phyloP scores from a whole-genome alignment of 2,329 filamentous ascomycete species.

The Lasiodiplodia hormozganensis region DNA sequence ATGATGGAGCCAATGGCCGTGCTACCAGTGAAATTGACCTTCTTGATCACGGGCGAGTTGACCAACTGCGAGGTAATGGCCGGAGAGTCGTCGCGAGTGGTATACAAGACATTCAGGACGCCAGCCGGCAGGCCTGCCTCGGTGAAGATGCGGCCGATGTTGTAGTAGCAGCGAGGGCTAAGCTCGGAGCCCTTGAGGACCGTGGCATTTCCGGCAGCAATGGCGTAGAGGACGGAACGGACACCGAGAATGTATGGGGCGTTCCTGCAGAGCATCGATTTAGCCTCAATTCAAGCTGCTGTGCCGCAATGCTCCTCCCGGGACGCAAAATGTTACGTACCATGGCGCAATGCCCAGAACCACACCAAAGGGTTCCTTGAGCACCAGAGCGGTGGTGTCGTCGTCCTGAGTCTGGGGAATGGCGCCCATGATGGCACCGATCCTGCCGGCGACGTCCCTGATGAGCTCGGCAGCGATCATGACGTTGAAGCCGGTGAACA shows the following conservation, averaged over 20 bases:
- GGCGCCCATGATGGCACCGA: conserved; percentile 54
- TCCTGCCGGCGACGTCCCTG: conserved; percentile 60
- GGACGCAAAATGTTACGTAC: conserved; percentile 53
- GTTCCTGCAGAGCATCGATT: conserved; percentile 50
- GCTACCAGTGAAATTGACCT: conserved; percentile 80
- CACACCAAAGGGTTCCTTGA: conserved; percentile 80
- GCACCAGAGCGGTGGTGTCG: conserved; percentile 66
- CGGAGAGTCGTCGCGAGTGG: conserved; percentile 66
- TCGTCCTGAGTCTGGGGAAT: conserved; percentile 58
- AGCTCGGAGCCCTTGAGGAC: conserved; percentile 47
- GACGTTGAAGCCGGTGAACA: conserved; percentile 51
- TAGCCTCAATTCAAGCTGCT: conserved; percentile 1
- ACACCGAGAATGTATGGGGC: conserved; percentile 56
- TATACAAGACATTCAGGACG: conserved; percentile 74
- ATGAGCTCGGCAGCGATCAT: conserved; percentile 52
- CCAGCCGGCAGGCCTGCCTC: conserved; percentile 79
- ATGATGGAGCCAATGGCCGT: conserved; percentile 76
- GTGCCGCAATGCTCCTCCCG: background rate
- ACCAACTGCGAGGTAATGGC: conserved; percentile 73
- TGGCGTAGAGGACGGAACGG: conserved; percentile 57
- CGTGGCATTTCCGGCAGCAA: conserved; percentile 63
- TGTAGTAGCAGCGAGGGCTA: conserved; percentile 45
- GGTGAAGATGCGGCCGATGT: conserved; percentile 40
- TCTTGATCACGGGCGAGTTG: conserved; percentile 70
- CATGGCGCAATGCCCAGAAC: conserved; percentile 82